These are phyloP conservation scores for Aphanomyces euteiches DNA, from an alignment of 352 stramenopile genomes.

Conservation along the genomic window DNA sequence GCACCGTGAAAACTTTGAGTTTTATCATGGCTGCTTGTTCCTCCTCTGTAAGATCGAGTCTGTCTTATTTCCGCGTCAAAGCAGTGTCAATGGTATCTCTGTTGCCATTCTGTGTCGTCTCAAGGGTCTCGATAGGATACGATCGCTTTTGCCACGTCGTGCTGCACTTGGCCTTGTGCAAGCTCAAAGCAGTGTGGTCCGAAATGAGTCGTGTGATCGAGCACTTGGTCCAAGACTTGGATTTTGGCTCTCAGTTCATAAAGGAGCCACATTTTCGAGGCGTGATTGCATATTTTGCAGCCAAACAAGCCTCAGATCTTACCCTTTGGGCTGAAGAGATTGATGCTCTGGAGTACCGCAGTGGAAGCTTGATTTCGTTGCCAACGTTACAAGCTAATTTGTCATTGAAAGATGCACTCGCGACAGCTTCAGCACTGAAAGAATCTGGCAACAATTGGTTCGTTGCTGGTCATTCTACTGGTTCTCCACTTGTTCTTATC, in stretches of 20 bases:
- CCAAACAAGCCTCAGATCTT: not conserved
- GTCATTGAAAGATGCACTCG: constrained; percentile 4
- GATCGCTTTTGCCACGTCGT: not conserved
- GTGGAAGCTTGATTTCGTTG: constrained; percentile 8
- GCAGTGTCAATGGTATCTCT: not conserved
- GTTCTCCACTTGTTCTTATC: not conserved
- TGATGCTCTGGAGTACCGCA: not conserved
- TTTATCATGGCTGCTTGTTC: not conserved
- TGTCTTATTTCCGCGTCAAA: not conserved
- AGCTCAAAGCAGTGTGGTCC: constrained; percentile 22
- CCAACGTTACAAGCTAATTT: constrained; percentile 5
- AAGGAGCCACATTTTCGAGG: constrained; percentile 5
- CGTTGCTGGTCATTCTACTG: not conserved
- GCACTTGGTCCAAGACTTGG: not conserved
- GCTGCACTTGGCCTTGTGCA: constrained; percentile 3
- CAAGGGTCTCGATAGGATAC: not conserved
- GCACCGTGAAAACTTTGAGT: constrained; percentile 12
- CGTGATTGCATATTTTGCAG: not conserved
- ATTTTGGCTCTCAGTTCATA: not conserved
- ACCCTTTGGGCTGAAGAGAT: not conserved
- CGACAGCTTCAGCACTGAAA: constrained; percentile 4
- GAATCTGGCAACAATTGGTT: constrained; percentile 22
- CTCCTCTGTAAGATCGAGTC: not conserved
- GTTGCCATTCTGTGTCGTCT: not conserved
- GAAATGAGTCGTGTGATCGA: constrained; percentile 8